Base-by-base conservation (phyloP, 2,329 filamentous ascomycete genomes). In the Scedosporium apiospermum region DNA sequence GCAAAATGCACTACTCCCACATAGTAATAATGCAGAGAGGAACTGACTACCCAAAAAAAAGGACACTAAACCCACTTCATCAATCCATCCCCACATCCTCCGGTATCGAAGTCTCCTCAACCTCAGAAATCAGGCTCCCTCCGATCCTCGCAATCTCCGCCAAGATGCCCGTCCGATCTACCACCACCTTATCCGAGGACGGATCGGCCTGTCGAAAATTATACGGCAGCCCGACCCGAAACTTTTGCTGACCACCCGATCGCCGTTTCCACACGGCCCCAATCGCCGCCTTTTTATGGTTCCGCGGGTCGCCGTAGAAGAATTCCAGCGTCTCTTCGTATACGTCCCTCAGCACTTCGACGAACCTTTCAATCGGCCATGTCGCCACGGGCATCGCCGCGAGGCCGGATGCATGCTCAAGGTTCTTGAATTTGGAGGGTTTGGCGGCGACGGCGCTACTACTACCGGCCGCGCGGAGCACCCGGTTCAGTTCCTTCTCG, bases 291-390 rank as follows among this genome's bases (percentile, higher is more conserved):
- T 27, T 55, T 49, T 55, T 27, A 21, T 69, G 71, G 63, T 84
- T 80, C 26, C 86, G 80, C 1, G 80, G 77, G 4, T 76, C 79
- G 38, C 91, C 88, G 66, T 87, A 82, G 78, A 98, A 97, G 74
- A 97, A 91, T 2, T 97, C 77, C 41, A 96, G 77, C 2, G 85
- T 83, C 42, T 87, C 82, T 3, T 82, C 82, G 71, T 92, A 97
- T 2, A 85, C 72, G 3, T 76, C 76, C 65, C 85, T 78, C 12
- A 98, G 77, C 68, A 95, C 90, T 16, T 78, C 74, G 16, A 92
- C 73, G 63, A 93, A 87, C 7, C 85, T 77, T 7, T 78, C 75
- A 1, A 86, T 77, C 0, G 89, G 84, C n/a, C 87, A 79, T 23
- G 83, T 82, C 2, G 84, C 82, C 4, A 87, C 69, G 41, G 81